These are phyloP conservation scores for Nymphaea colorata DNA, from an alignment of 164 flowering plant genomes.

Conservation along the genomic window DNA sequence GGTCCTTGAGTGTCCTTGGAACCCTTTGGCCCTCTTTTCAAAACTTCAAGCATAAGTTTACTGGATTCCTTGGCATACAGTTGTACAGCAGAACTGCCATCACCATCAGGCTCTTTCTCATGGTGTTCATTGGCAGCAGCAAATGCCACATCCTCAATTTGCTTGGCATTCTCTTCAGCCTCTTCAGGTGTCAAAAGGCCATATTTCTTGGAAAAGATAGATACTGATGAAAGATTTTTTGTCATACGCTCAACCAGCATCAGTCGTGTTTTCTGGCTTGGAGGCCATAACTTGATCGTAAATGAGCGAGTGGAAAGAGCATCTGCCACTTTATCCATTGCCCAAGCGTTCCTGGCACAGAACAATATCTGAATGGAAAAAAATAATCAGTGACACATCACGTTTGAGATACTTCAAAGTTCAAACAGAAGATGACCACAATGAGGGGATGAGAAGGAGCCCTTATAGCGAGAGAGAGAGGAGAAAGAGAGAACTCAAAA, in stretches of 20 bases:
- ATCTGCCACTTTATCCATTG: conserved; percentile 25
- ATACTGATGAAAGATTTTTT: conserved; percentile 58
- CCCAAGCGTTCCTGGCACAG: background rate
- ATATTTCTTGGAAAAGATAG: conserved; percentile 71
- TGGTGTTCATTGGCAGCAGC: conserved; percentile 48
- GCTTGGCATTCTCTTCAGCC: conserved; percentile 65
- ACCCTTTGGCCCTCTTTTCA: conserved; percentile 42
- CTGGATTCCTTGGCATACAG: conserved; percentile 91
- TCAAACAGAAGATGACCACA: too few relatives aligned
- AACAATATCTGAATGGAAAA: background rate
- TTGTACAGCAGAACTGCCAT: conserved; percentile 93
- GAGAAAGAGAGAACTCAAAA: too few relatives aligned
- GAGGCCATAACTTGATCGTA: conserved; percentile 92
- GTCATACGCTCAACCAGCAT: conserved; percentile 76
- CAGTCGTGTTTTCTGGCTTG: conserved; percentile 61
- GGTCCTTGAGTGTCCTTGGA: conserved; percentile 8
- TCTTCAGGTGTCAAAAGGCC: conserved; percentile 51
- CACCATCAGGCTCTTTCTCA: conserved; percentile 90
- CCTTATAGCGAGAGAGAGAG: too few relatives aligned
- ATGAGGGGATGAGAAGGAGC: too few relatives aligned
- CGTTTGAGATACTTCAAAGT: too few relatives aligned
- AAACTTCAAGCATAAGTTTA: conserved; percentile 62
- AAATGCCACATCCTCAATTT: conserved; percentile 72
- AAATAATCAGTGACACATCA: too few relatives aligned
- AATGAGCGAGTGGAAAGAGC: conserved; percentile 26